Percentiles rank a stretch among this genome's conserved stretches.
phyloP scores from a whole-genome alignment of 495 filamentous ascomycete species.

The Aspergillus biplanus region DNA sequence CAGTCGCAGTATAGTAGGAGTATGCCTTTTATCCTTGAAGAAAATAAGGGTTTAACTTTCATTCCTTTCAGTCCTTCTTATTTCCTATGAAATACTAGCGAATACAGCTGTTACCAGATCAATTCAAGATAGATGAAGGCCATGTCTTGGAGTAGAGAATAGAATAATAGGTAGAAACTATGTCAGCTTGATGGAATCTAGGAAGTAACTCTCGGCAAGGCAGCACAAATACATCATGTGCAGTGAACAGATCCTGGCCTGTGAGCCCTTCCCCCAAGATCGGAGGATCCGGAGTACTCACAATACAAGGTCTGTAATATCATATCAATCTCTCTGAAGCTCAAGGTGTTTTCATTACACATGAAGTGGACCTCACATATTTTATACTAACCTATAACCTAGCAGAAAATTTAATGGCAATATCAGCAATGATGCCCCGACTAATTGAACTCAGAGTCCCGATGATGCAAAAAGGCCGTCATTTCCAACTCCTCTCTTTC shows the following conservation, averaged over 20 bases:
- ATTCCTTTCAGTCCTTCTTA: background rate
- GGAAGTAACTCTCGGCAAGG: no score
- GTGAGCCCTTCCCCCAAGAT: no score
- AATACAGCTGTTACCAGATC: background rate
- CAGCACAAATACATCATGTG: no score
- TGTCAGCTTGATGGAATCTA: no score
- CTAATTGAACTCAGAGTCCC: background rate
- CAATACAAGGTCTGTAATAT: background rate
- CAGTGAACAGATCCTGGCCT: no score
- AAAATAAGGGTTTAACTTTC: background rate
- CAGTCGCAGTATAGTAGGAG: no score
- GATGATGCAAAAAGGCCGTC: constrained; percentile 1
- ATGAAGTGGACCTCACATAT: background rate
- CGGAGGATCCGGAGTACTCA: background rate
- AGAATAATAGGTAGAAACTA: no score
- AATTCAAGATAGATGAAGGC: no score
- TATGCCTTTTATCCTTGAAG: background rate
- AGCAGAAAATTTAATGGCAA: background rate
- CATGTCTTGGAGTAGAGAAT: background rate
- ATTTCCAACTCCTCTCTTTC: background rate
- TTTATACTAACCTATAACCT: constrained; percentile 5
- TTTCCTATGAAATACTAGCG: background rate
- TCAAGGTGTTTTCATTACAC: background rate
- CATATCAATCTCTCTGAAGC: no score
- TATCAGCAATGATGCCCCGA: background rate